These are phyloP conservation scores for Solanum pimpinellifolium DNA, from an alignment of 257 asterid species.

Conservation along the genomic window DNA sequence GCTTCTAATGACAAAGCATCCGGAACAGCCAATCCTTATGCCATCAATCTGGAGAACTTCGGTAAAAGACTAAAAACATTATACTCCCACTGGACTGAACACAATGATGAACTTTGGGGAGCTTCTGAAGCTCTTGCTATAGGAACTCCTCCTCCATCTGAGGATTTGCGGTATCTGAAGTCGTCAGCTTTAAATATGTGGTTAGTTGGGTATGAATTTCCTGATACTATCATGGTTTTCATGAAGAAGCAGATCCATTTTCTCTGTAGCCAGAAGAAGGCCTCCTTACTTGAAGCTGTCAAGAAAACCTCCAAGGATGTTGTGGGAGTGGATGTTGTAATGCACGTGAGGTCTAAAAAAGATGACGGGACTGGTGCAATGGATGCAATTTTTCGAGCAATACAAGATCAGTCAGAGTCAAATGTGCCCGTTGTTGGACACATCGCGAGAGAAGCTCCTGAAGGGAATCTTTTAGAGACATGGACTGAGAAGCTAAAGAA, in stretches of 20 bases:
- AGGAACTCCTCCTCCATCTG: constrained; percentile 48
- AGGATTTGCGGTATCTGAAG: constrained; percentile 40
- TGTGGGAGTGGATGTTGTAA: constrained; percentile 14
- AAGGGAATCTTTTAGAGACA: constrained; percentile 14
- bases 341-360: constrained; percentile 13
- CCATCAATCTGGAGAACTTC: constrained; percentile 40
- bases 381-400: constrained; percentile 11
- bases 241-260: constrained; percentile 21
- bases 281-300: constrained; percentile 13
- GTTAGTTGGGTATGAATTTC: constrained; percentile 17
- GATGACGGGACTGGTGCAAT: constrained; percentile 10
- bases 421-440: constrained; percentile 15
- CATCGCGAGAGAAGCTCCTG: constrained; percentile 17
- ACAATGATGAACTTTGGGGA: constrained; percentile 40
- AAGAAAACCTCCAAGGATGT: constrained; percentile 9
- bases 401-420: constrained; percentile 2
- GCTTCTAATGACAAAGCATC: constrained; percentile 20
- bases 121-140: constrained; percentile 30
- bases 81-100: constrained; percentile 39
- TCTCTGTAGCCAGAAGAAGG: constrained; percentile 21
- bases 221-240: constrained; percentile 21
- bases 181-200: constrained; percentile 18
- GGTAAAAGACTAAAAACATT: constrained; percentile 28
- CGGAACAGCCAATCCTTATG: constrained; percentile 19
- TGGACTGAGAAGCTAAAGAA: constrained; percentile 14